Conservation (phyloP, 208 protist species). For the Trypanosoma avium region DNA sequence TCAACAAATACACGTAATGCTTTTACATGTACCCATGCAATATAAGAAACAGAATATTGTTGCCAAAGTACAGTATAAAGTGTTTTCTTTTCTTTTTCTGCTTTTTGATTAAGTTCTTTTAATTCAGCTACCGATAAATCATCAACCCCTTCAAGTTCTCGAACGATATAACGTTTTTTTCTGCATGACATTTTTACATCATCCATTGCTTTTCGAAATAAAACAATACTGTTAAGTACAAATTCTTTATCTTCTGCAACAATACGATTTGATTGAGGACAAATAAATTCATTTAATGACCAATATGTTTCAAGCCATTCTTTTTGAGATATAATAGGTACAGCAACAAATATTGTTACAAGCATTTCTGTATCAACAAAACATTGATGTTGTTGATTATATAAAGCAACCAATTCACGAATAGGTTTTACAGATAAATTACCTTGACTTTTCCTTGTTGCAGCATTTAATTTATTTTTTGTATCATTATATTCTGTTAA, state of each 20-base stretch:
- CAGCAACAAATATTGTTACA: slow-evolving; percentile 83
- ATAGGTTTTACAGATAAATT: slow-evolving; percentile 86
- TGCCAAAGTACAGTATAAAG: slow-evolving; percentile 83
- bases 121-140: slow-evolving; percentile 66
- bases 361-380: slow-evolving; percentile 87
- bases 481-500: slow-evolving; percentile 88
- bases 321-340: slow-evolving; percentile 60
- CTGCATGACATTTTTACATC: slow-evolving; percentile 81
- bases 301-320: slow-evolving; percentile 85
- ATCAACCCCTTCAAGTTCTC: slow-evolving; percentile 73
- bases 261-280: slow-evolving; percentile 77
- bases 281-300: slow-evolving; percentile 83
- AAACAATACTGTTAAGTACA: slow-evolving; percentile 86
- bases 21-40: slow-evolving; percentile 93
- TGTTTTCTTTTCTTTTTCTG: slow-evolving; percentile 78
- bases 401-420: slow-evolving; percentile 69
- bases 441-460: slow-evolving; percentile 67
- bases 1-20: slow-evolving; percentile 92
- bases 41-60: slow-evolving; percentile 88
- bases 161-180: slow-evolving; percentile 76
- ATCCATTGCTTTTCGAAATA: slow-evolving; percentile 84
- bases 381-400: slow-evolving; percentile 62
- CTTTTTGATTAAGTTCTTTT: slow-evolving; percentile 68
- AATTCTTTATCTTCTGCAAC: slow-evolving; percentile 89
- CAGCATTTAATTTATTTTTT: slow-evolving; percentile 67